Conservation (phyloP, 495 filamentous ascomycete species). For the Rhypophila decipiens region DNA sequence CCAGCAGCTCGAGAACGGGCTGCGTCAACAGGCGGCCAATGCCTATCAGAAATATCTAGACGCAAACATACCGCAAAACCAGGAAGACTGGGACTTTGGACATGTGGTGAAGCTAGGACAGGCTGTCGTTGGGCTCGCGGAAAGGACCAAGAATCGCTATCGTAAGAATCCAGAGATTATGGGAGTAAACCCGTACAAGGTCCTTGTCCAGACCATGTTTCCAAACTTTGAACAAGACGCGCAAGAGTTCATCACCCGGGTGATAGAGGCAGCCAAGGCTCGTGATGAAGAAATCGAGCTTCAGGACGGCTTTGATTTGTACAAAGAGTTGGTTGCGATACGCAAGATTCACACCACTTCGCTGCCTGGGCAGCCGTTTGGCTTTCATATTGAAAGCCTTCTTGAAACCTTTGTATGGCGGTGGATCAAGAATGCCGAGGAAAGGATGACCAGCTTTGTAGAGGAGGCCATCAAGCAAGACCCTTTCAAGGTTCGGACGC, state of each 20-base stretch:
- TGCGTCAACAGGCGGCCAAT: constrained; percentile 64
- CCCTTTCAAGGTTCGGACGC: constrained; percentile 61
- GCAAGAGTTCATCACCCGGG: constrained; percentile 70
- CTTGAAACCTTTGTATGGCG: constrained; percentile 91
- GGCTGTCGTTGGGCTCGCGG: constrained; percentile 69
- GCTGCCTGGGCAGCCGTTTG: constrained; percentile 62
- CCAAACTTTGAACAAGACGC: constrained; percentile 87
- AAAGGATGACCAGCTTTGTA: constrained; percentile 75
- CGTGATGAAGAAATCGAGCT: constrained; percentile 70
- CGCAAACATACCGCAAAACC: constrained; percentile 64
- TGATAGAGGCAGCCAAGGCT: constrained; percentile 62
- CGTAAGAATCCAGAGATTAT: constrained; percentile 81
- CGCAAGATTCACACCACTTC: constrained; percentile 68
- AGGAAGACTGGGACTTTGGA: constrained; percentile 75
- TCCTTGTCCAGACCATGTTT: constrained; percentile 75
- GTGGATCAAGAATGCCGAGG: constrained; percentile 79
- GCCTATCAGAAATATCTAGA: constrained; percentile 69
- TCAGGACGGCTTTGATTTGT: constrained; percentile 90
- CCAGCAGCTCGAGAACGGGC: constrained; percentile 61
- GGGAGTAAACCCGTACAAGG: constrained; percentile 79
- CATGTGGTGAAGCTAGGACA: constrained; percentile 86
- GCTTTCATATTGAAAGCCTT: constrained; percentile 77
- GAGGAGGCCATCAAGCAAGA: constrained; percentile 88
- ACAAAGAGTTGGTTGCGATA: constrained; percentile 78
- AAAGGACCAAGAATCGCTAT: constrained; percentile 88